These are phyloP conservation scores for Calonectria hongkongensis DNA, from an alignment of 2,329 filamentous ascomycete genomes.

Conservation along the genomic window DNA sequence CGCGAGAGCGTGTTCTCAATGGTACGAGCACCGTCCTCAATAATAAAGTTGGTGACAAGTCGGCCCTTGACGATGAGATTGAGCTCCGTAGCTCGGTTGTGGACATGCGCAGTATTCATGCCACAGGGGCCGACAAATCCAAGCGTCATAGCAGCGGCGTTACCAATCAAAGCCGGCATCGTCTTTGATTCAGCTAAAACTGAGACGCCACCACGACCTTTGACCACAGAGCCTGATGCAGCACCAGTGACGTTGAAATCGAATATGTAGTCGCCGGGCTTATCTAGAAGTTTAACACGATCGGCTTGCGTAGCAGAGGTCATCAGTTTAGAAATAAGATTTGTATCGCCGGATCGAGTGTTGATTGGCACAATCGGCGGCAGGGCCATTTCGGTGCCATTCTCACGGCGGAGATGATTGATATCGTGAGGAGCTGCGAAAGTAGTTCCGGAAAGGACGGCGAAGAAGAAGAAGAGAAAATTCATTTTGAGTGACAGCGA, in stretches of 20 bases:
- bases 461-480: neutral
- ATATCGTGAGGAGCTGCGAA: neutral
- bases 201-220: slow-evolving; percentile 61
- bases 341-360: slow-evolving; percentile 51
- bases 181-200: slow-evolving; percentile 66
- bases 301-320: slow-evolving; percentile 57
- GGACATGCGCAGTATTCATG: slow-evolving; percentile 70
- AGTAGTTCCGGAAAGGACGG: neutral
- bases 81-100: slow-evolving; percentile 69
- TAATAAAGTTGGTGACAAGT: slow-evolving; percentile 65
- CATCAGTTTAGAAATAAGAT: slow-evolving; percentile 56
- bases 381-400: slow-evolving; percentile 44
- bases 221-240: slow-evolving; percentile 40
- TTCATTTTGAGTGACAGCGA: neutral
- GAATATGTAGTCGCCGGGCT: slow-evolving; percentile 64
- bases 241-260: slow-evolving; percentile 60
- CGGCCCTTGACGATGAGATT: slow-evolving; percentile 67
- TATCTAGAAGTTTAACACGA: slow-evolving; percentile 57
- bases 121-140: slow-evolving; percentile 70
- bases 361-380: slow-evolving; percentile 56
- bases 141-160: slow-evolving; percentile 67
- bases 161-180: slow-evolving; percentile 71
- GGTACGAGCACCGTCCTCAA: slow-evolving; percentile 64
- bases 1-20: slow-evolving; percentile 61
- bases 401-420: neutral